These are phyloP conservation scores for Taxillus chinensis DNA, from an alignment of 164 flowering plant genomes.

Conservation along the genomic window DNA sequence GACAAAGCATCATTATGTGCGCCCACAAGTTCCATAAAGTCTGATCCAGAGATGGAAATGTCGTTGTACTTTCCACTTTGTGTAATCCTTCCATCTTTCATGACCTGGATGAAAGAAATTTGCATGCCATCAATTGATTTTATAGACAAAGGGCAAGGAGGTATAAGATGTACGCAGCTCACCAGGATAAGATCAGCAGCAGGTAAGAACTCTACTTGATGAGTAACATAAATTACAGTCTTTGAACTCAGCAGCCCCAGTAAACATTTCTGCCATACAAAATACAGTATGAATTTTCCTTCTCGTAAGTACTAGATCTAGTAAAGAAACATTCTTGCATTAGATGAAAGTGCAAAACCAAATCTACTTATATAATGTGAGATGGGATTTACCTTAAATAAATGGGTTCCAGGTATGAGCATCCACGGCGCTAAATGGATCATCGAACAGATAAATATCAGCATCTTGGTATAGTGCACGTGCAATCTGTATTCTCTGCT, in stretches of 20 bases:
- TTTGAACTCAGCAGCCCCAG: slow-evolving; percentile 45
- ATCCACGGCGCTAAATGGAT: slow-evolving; percentile 93
- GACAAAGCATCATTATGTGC: slow-evolving; percentile 72
- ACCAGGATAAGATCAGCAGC: slow-evolving; percentile 65
- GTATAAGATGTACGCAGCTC: slow-evolving; percentile 3
- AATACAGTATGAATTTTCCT: neutral
- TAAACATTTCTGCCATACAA: slow-evolving; percentile 45
- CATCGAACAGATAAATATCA: slow-evolving; percentile 77
- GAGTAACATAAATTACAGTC: slow-evolving; percentile 65
- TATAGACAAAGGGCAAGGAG: neutral
- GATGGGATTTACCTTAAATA: slow-evolving; percentile 44
- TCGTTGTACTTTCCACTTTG: slow-evolving; percentile 81
- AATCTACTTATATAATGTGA: too few species aligned
- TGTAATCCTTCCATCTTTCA: slow-evolving; percentile 71
- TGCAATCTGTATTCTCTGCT: slow-evolving; percentile 84
- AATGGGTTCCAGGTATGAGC: slow-evolving; percentile 88
- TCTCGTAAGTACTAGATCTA: too few species aligned
- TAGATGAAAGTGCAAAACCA: too few species aligned
- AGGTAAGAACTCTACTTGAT: slow-evolving; percentile 71
- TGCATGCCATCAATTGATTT: neutral
- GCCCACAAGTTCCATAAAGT: slow-evolving; percentile 85
- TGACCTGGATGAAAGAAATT: slow-evolving; percentile 31
- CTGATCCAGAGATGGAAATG: slow-evolving; percentile 59
- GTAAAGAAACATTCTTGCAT: too few species aligned
- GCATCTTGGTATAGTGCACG: slow-evolving; percentile 87